Base-by-base conservation (phyloP, 768 basidiomycete species). In the Mrakia frigida region DNA sequence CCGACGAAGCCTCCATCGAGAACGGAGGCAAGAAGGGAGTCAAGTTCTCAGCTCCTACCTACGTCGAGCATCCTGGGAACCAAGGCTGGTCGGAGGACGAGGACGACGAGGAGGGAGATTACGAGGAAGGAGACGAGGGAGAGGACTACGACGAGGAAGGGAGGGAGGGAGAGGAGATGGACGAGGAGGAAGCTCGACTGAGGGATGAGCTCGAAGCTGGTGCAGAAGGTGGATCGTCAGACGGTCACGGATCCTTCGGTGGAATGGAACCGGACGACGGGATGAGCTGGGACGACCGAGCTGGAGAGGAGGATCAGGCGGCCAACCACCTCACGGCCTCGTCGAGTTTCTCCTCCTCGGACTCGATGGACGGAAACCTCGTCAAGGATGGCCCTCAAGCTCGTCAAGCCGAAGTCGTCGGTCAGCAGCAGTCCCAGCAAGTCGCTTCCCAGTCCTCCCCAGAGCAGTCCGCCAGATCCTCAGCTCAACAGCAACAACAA, bases 231-330 rank as follows among this genome's bases (percentile, higher is more conserved):
- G 70, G 37, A 23, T 68, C 65, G 39, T 68, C 65, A 35, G 65
- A 85, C 5, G 85, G 87, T 50, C 88, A 88, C 28, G 87, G 65
- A 35, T 68, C 89, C 80, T 53, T 72, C 41, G 87, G 86, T 76
- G 81, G 83, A n/a, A 81, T 84, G 75, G 90, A 91, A 72, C 88
- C 81, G 13, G 92, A 93, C 77, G 93, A 94, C 80, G 91, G 90
- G 3, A 92, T 95, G 88, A 87, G 88, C 77, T 95, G 94, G 94
- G 93, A 94, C 68, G 91, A 93, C 73, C 83, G 86, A 52, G 87
- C 86, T 16, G 89, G 88, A 2, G 88, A 87, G 73, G 61, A 68
- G 63, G 73, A 74, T 21, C 73, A 65, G 43, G 61, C 61, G 25
- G 59, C 56, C 37, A 33, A 28, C 63, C 39, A 60, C 60, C 46